Percentiles rank a stretch among this genome's conserved stretches.
Conservation (phyloP, 331 rosid species). For the Spiraea crenata region DNA sequence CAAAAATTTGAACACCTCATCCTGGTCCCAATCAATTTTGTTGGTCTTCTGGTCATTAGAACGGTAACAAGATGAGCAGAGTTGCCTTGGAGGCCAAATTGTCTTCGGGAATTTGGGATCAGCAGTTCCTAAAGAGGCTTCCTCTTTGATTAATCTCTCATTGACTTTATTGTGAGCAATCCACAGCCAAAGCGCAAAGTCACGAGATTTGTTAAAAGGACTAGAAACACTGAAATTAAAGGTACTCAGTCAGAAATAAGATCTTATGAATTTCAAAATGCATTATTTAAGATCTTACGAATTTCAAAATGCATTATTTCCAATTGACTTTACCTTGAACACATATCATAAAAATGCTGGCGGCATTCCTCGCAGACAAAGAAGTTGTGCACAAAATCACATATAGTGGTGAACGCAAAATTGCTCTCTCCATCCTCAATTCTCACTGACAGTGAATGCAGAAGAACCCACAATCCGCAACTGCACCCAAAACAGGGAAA, state of each 20-base stretch:
- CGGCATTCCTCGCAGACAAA: conserved; percentile 94
- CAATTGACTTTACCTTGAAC: conserved; percentile 57
- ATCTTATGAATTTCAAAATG: too few species aligned
- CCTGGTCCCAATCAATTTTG: conserved; percentile 63
- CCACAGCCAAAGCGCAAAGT: conserved; percentile 92
- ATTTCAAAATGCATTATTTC: conserved; percentile 8
- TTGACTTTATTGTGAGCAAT: conserved; percentile 77
- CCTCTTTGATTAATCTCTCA: conserved; percentile 72
- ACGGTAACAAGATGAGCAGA: conserved; percentile 64
- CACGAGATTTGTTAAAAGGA: conserved; percentile 79
- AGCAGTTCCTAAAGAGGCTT: conserved; percentile 60
- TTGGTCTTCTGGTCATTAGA: conserved; percentile 39
- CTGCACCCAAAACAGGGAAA: conserved; percentile 34
- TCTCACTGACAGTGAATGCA: conserved; percentile 90
- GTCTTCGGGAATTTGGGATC: conserved; percentile 94
- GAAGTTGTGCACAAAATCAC: conserved; percentile 84
- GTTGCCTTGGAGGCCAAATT: conserved; percentile 88
- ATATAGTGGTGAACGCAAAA: conserved; percentile 68
- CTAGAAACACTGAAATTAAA: conserved; percentile 51
- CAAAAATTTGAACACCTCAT: conserved; percentile 62
- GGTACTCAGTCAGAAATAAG: conserved; percentile 26
- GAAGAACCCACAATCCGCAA: conserved; percentile 97
- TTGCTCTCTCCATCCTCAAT: conserved; percentile 91
- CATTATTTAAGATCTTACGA: too few species aligned
- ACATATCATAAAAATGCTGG: conserved; percentile 81